Conservation (phyloP, 2,329 filamentous ascomycete species). For the Pochonia chlamydosporia region DNA sequence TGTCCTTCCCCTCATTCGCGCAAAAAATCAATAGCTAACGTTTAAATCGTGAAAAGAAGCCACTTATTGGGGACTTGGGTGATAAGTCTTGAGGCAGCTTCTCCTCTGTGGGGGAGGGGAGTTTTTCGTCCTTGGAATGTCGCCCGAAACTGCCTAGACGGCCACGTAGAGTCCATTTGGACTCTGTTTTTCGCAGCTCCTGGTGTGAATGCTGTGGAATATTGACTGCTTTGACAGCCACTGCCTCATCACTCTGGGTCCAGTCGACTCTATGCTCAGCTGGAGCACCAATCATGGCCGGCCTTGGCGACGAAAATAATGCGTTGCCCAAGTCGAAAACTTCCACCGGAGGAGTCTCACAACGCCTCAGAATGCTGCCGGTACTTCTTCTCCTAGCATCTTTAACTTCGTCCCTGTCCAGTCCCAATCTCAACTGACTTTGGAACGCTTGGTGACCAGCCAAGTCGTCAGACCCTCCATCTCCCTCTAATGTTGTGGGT, state of each 20-base stretch:
- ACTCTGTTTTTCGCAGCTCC: constrained; percentile 38
- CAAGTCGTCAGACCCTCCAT: constrained; percentile 15
- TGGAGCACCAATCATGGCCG: constrained; percentile 8
- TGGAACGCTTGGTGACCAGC: constrained; percentile 26
- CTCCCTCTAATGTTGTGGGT: constrained; percentile 29
- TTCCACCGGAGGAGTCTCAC: constrained; percentile 7
- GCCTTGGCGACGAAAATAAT: constrained; percentile 2
- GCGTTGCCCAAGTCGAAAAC: constrained; percentile 5
- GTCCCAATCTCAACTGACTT: constrained; percentile 14
- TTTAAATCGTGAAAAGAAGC: constrained; percentile 40
- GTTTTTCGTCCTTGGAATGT: constrained; percentile 20
- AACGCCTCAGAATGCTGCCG: constrained; percentile 23
- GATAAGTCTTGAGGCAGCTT: constrained; percentile 12
- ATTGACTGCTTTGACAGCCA: background rate
- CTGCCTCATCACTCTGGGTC: constrained; percentile 50
- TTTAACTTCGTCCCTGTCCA: constrained; percentile 9
- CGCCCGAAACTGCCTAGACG: constrained; percentile 30
- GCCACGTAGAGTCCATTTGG: constrained; percentile 42
- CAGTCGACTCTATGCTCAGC: constrained; percentile 46
- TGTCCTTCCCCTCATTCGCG: background rate
- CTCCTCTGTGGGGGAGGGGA: constrained; percentile 8
- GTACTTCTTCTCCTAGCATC: constrained; percentile 30
- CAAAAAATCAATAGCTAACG: no score
- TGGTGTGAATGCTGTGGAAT: constrained; percentile 13
- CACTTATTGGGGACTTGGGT: constrained; percentile 27